A percentile compares a stretch with the other conserved stretches of the same genome.
These are phyloP conservation scores for Arthroderma sp. DNA, from an alignment of 2,329 filamentous ascomycete species.

Conservation along the genomic window DNA sequence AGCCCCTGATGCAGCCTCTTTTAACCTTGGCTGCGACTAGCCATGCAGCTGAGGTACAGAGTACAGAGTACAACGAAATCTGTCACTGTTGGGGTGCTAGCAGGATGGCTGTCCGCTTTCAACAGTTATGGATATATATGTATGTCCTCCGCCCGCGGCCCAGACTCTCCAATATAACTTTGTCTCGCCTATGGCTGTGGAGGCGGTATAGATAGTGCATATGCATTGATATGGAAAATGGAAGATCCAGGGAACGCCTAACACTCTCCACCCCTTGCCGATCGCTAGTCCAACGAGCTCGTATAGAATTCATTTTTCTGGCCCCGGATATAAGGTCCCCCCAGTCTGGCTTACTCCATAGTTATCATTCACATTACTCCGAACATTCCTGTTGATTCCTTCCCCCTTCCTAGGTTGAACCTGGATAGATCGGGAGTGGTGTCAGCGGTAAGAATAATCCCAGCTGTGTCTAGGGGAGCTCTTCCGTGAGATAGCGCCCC, in stretches of 20 bases:
- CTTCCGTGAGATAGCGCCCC: not conserved
- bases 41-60: not conserved
- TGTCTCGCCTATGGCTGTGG: not conserved
- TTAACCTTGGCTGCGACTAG: not conserved
- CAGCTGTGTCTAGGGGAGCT: not conserved
- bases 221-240: not conserved
- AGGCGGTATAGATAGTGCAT: slow-evolving; percentile 2
- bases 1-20: not conserved
- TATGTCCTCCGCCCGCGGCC: not conserved
- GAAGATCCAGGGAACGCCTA: not conserved
- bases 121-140: not conserved
- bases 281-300: not conserved
- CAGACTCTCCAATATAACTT: not conserved
- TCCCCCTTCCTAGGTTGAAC: not conserved
- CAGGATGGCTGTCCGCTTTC: not conserved
- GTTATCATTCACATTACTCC: not conserved
- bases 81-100: not conserved
- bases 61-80: not conserved
- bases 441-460: not conserved
- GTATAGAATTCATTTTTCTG: slow-evolving; percentile 1
- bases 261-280: slow-evolving; percentile 3
- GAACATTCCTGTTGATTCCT: not conserved
- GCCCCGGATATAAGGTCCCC: not conserved
- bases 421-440: not conserved
- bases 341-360: not conserved